Base-by-base conservation (phyloP, 1,284 basidiomycete species). In the Cryptococcus sp. region DNA sequence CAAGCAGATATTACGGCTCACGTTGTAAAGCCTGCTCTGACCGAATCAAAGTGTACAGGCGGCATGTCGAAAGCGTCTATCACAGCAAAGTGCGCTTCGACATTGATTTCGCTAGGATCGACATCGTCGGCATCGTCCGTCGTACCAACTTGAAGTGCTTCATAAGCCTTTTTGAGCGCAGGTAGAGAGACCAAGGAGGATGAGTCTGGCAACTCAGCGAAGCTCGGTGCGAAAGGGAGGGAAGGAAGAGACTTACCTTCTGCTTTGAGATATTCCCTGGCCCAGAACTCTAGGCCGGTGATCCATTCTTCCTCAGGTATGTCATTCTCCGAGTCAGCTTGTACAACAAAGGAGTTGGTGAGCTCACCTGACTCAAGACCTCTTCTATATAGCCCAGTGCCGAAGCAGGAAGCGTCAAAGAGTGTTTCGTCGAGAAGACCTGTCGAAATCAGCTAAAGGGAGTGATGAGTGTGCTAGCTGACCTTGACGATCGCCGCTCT, bases 1-100 rank as follows among this genome's bases (percentile, higher is more conserved):
- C 5, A n/a, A 5, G 23, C n/a, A n/a, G 21, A 10, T 7, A 25
- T 25, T 16, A 33, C 9, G 26, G 12, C 22, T 28, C 28, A 66
- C 57, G 50, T 46, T 1, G 58, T 55, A 50, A 63, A 68, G 1
- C 62, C 66, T 18, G 60, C 54, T 52, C 88, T 77, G 59, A 92
- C 85, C 21, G 79, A 76, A 31, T 91, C 90, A 81, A 91, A 98
- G 59, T 84, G 80, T 81, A 91, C 87, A 9, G 83, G 76, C 0
- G 94, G 94, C 88, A 97, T 95, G 32, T 92, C 85, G 60, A 93
- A 97, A 10, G 93, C 85, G 67, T 95, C 83, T 31, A 97, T 77
- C 50, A 97, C 78, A 56, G 82, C 82, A 41, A 98, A 76, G 68
- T 94, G 89, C 22, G 81, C 82, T 40, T 92, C 85, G 6, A 89